Base-by-base conservation (phyloP, 306 rosid species). In the Lathyrus aphaca region DNA sequence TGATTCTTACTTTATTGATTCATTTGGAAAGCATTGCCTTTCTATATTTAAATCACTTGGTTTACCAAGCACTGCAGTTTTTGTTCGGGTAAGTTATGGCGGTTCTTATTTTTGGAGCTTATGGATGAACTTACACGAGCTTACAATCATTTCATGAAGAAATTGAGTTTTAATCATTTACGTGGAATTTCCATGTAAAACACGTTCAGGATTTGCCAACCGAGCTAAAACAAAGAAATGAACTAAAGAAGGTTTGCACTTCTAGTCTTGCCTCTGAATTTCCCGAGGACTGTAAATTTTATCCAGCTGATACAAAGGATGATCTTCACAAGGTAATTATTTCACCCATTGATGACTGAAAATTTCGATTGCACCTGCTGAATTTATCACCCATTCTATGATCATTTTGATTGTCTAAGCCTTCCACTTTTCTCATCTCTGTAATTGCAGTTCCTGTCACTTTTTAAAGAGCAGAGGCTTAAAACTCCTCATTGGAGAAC, bases 1-100 rank as follows among this genome's bases (percentile, higher is more conserved):
- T 75, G 69, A 75, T 66, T 82, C 94, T 66, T 42, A 58, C 85
- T 83, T 84, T 79, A 79, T 91, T 8, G 97, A 94, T 76, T 91
- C 95, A 7, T 94, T 94, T 80, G 99, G 95, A 81, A 79, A 81
- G 60, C 96, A 87, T 63, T 94, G 97, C 72, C 97, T 94, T 79
- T 94, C 99, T 13, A 88, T 94, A 43, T 89, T 88, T 73, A 88
- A 91, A 73, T 87, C 97, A 56, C 83, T 94, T 71, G 99, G 99
- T 70, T 82, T 94, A 81, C 99, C 97, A 7, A 91, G 97, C 85
- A 89, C 96, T 14, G 89, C 68, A 16, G 96, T 89, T 67, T 89
- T 94, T 55, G 71, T 94, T 60, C 91, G 97, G 37, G 99, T 94
- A 89, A 74, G 99, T 84, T 69, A 54, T 64, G 57, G 37, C 19